These are phyloP conservation scores for Dendrostoma leiphaemia DNA, from an alignment of 2,329 filamentous ascomycete genomes.

Conservation along the genomic window DNA sequence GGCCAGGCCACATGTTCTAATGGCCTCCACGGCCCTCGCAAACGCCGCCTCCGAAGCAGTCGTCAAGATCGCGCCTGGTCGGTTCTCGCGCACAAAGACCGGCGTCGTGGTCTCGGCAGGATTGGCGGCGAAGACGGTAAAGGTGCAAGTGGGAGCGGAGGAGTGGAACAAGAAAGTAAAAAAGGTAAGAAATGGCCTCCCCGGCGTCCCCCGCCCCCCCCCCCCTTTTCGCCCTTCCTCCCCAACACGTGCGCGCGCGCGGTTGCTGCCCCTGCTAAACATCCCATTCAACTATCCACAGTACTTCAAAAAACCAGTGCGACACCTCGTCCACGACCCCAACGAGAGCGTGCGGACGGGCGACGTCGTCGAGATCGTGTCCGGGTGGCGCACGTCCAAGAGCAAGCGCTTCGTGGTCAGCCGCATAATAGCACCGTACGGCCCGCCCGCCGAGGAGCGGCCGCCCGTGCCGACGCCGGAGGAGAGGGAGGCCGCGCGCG, in stretches of 20 bases:
- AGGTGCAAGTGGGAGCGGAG: slow-evolving; percentile 69
- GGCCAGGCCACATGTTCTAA: not conserved
- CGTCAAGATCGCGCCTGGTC: slow-evolving; percentile 2
- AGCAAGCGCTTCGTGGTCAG: slow-evolving; percentile 73
- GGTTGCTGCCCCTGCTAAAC: not conserved
- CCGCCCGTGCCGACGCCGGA: slow-evolving; percentile 64
- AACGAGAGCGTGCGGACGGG: slow-evolving; percentile 69
- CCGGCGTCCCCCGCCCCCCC: slow-evolving; percentile 11
- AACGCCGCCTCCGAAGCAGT: not conserved
- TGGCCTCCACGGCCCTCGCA: slow-evolving; percentile 6
- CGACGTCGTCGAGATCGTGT: slow-evolving; percentile 70
- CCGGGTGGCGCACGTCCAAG: slow-evolving; percentile 63
- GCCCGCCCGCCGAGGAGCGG: slow-evolving; percentile 60
- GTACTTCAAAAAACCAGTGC: slow-evolving; percentile 63
- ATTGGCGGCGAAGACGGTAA: slow-evolving; percentile 75
- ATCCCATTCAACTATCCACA: too few relatives aligned
- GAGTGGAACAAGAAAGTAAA: slow-evolving; percentile 71
- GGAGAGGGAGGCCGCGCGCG: slow-evolving; percentile 55
- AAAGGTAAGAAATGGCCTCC: too few relatives aligned
- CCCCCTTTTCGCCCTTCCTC: not conserved
- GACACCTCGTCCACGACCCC: slow-evolving; percentile 76
- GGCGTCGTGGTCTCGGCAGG: slow-evolving; percentile 78
- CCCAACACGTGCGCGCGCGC: not conserved
- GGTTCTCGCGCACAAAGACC: slow-evolving; percentile 6
- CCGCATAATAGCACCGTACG: slow-evolving; percentile 69